Evolutionary conservation across 371 early-diverging fungal species (phyloP).

Genomic region (Apophysomyces ossiformis): DNA sequence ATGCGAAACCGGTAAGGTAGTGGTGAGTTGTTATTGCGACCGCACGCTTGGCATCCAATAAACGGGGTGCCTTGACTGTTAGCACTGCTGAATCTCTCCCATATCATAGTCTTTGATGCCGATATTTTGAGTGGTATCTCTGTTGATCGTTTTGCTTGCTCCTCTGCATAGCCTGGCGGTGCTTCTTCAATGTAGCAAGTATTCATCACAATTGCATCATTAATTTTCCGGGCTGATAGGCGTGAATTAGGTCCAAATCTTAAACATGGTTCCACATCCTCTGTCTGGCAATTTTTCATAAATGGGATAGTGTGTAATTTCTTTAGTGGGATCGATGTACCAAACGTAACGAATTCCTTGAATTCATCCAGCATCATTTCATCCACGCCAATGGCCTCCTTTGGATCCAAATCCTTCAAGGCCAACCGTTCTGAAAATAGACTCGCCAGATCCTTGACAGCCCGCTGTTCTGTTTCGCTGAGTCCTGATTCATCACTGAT

Average conservation of each 20-base stretch:
- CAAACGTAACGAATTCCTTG: constrained; percentile 73
- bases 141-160: constrained; percentile 59
- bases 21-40: constrained; percentile 61
- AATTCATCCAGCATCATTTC: constrained; percentile 78
- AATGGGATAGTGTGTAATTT: constrained; percentile 80
- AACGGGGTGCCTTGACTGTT: constrained; percentile 48
- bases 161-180: constrained; percentile 72
- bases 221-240: constrained; percentile 79
- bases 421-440: constrained; percentile 13
- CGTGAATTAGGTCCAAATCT: constrained; percentile 87
- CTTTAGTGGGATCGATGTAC: constrained; percentile 62
- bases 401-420: constrained; percentile 21
- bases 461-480: constrained; percentile 20
- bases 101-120: constrained; percentile 61
- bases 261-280: constrained; percentile 90
- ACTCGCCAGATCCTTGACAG: constrained; percentile 18
- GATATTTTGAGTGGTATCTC: constrained; percentile 61
- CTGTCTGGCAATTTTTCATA: constrained; percentile 82
- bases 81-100: constrained; percentile 68
- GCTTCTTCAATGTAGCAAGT: constrained; percentile 78
- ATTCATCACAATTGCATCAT: constrained; percentile 88
- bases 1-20: constrained; percentile 83
- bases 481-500: constrained; percentile 9
- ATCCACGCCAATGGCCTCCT: constrained; percentile 53
- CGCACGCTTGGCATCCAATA: constrained; percentile 89